phyloP scores from a whole-genome alignment of 768 basidiomycete species.

The Pilatotrama ljubarskyi region DNA sequence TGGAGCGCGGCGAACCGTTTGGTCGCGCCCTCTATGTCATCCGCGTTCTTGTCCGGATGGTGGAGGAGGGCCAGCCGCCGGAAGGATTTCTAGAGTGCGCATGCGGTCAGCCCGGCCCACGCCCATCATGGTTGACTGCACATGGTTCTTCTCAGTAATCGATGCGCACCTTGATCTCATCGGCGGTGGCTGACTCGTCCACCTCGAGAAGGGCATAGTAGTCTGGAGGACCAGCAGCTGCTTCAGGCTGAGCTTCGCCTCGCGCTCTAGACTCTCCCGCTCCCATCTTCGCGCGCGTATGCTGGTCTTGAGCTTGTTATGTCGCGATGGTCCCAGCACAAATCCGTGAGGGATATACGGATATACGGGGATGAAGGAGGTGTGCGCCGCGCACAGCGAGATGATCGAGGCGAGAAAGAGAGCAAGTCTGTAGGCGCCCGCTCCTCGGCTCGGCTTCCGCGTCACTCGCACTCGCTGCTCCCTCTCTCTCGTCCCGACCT shows the following conservation, averaged over 20 bases:
- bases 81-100: constrained; percentile 64
- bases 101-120: neutral
- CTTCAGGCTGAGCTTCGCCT: constrained; percentile 23
- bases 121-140: too few species aligned
- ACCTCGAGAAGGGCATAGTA: constrained; percentile 85
- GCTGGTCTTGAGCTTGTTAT: neutral
- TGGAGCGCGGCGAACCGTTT: constrained; percentile 85
- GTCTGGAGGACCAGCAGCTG: constrained; percentile 43
- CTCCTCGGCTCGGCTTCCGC: neutral
- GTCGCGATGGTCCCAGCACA: neutral
- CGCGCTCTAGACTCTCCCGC: constrained; percentile 62
- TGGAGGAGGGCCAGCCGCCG: constrained; percentile 80
- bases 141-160: too few species aligned
- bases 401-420: constrained; percentile 1
- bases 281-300: constrained; percentile 50
- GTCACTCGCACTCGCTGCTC: neutral
- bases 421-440: neutral
- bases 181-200: constrained; percentile 76
- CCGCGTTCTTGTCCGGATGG: constrained; percentile 87
- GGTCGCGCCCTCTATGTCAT: constrained; percentile 83
- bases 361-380: neutral
- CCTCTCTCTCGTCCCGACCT: neutral
- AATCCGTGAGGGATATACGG: neutral
- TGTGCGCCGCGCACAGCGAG: neutral
- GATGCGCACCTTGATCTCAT: constrained; percentile 80